Evolutionary conservation across 108 stramenopile species (phyloP).

Genomic region (Licmophora abbreviata): DNA sequence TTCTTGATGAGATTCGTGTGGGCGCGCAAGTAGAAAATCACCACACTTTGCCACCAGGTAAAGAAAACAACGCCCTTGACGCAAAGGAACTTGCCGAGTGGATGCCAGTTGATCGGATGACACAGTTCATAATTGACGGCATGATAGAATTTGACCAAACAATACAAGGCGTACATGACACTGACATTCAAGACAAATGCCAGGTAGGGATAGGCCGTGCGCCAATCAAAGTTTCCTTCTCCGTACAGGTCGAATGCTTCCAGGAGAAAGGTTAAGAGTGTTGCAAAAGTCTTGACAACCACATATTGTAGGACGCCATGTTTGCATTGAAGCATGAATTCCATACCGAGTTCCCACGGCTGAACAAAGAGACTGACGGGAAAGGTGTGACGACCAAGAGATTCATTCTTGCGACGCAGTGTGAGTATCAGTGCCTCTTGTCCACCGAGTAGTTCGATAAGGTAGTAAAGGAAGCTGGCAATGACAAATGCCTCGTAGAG

Average conservation of each 20-base stretch:
- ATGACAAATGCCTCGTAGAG: slow-evolving; percentile 93
- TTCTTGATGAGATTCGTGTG: slow-evolving; percentile 71
- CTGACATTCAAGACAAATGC: slow-evolving; percentile 69
- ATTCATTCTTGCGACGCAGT: slow-evolving; percentile 37
- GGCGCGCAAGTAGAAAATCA: slow-evolving; percentile 66
- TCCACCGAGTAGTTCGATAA: slow-evolving; percentile 85
- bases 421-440: slow-evolving; percentile 64
- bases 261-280: slow-evolving; percentile 65
- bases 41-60: slow-evolving; percentile 93
- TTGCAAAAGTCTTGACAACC: slow-evolving; percentile 68
- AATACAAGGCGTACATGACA: slow-evolving; percentile 91
- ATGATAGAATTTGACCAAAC: slow-evolving; percentile 87
- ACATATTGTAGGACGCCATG: slow-evolving; percentile 95
- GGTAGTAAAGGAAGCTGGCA: slow-evolving; percentile 86
- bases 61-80: slow-evolving; percentile 98
- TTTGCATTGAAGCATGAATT: slow-evolving; percentile 82
- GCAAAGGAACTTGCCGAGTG: slow-evolving; percentile 93
- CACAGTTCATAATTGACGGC: slow-evolving; percentile 68
- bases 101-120: slow-evolving; percentile 77
- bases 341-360: slow-evolving; percentile 69
- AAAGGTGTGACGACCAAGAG: slow-evolving; percentile 45
- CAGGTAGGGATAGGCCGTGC: slow-evolving; percentile 68
- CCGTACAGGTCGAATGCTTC: slow-evolving; percentile 63
- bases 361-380: slow-evolving; percentile 38
- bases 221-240: slow-evolving; percentile 70